Evolutionary conservation across 2,329 filamentous ascomycete genomes (phyloP).

Genomic region (Aspergillaceae sp.): DNA sequence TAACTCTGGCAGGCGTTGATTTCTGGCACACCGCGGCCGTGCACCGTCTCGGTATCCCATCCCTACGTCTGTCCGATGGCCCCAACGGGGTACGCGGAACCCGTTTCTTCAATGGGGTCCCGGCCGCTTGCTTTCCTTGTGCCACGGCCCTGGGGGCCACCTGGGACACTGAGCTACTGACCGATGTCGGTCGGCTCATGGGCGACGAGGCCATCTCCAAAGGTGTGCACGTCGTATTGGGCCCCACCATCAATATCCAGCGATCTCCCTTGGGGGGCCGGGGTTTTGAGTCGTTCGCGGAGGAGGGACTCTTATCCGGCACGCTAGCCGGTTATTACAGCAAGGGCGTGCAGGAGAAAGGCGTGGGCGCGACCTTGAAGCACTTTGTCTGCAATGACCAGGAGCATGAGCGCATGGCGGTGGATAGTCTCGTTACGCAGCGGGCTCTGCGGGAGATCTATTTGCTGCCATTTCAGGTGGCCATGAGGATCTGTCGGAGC

Average conservation of each 20-base stretch:
- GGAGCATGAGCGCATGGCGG: slow-evolving; percentile 37
- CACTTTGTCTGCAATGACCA: slow-evolving; percentile 46
- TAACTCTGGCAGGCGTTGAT: slow-evolving; percentile 36
- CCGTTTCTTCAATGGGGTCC: slow-evolving; percentile 57
- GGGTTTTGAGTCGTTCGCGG: slow-evolving; percentile 80
- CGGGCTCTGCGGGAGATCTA: slow-evolving; percentile 56
- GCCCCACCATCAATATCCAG: slow-evolving; percentile 73
- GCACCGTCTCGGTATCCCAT: slow-evolving; percentile 53
- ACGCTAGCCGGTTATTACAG: slow-evolving; percentile 65
- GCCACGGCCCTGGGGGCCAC: slow-evolving; percentile 70
- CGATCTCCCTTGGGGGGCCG: slow-evolving; percentile 73
- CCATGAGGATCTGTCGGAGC: slow-evolving; percentile 47
- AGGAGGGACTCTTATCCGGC: slow-evolving; percentile 70
- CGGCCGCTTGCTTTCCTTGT: slow-evolving; percentile 71
- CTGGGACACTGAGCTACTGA: slow-evolving; percentile 64
- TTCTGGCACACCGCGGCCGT: slow-evolving; percentile 63
- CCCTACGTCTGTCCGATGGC: slow-evolving; percentile 60
- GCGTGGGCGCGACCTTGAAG: slow-evolving; percentile 70
- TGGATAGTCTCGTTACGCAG: slow-evolving; percentile 38
- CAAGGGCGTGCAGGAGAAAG: slow-evolving; percentile 62
- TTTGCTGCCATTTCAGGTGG: slow-evolving; percentile 55
- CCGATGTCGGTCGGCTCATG: slow-evolving; percentile 61
- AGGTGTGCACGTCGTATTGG: slow-evolving; percentile 64
- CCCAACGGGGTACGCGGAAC: slow-evolving; percentile 62
- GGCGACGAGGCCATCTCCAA: slow-evolving; percentile 64